Conservation (phyloP, 202 grass and related monocot genomes). For the Schoenoplectus triqueter region DNA sequence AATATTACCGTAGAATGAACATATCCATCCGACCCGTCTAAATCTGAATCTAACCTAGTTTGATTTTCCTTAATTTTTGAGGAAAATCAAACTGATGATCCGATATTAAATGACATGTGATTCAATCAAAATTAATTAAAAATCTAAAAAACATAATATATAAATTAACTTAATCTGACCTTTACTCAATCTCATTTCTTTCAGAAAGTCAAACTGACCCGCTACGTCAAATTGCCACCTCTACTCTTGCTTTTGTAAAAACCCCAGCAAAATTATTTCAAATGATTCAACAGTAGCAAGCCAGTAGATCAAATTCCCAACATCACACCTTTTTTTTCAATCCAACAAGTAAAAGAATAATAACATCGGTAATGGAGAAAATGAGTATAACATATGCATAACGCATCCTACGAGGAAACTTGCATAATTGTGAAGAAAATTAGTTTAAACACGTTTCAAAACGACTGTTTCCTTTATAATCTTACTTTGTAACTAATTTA, state of each 20-base stretch:
- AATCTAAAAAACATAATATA: no score
- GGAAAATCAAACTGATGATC: no score
- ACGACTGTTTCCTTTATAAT: slow-evolving; percentile 14
- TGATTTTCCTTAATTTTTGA: no score
- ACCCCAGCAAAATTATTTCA: background rate
- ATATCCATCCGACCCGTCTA: no score
- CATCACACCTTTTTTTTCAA: background rate
- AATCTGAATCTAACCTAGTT: no score
- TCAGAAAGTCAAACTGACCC: no score
- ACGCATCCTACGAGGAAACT: slow-evolving; percentile 6
- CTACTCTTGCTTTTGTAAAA: background rate
- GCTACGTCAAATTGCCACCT: no score
- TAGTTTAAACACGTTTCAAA: slow-evolving; percentile 14
- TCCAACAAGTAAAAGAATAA: background rate
- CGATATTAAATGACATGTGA: no score
- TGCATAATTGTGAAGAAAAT: slow-evolving; percentile 11
- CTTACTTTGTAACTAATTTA: background rate
- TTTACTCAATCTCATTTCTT: no score
- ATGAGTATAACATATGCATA: background rate
- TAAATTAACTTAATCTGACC: no score
- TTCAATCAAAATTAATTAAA: no score
- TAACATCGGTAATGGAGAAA: background rate
- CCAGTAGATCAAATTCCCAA: slow-evolving; percentile 13
- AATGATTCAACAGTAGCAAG: background rate
- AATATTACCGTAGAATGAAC: no score